Percentiles rank a stretch among this genome's conserved stretches.
Evolutionary conservation across 2,329 filamentous ascomycete species (phyloP).

Genomic region (Aspergillus intermedius): DNA sequence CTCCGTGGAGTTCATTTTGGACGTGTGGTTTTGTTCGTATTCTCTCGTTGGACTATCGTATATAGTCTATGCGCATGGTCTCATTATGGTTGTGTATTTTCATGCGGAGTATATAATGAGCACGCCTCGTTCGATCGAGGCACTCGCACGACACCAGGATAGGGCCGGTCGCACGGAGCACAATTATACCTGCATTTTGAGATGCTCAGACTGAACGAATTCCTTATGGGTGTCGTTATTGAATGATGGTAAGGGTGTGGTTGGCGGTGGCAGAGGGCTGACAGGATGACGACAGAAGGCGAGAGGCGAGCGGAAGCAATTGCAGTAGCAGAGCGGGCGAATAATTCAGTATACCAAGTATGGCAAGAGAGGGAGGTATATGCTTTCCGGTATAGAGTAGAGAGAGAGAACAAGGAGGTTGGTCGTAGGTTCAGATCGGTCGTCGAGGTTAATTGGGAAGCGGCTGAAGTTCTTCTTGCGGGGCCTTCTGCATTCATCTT

Average conservation of each 20-base stretch:
- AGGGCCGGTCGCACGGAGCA: too few species aligned
- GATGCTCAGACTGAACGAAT: not conserved
- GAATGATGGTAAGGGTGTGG: not conserved
- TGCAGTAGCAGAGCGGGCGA: too few species aligned
- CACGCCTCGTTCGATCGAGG: too few species aligned
- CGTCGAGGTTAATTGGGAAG: too few species aligned
- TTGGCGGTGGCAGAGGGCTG: not conserved
- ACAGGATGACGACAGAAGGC: not conserved
- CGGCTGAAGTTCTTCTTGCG: not conserved
- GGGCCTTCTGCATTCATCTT: constrained; percentile 2
- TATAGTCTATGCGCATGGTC: not conserved
- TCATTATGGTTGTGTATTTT: not conserved
- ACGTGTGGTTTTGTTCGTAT: not conserved
- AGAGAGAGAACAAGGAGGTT: too few species aligned
- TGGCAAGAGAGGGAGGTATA: not conserved
- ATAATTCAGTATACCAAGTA: too few species aligned
- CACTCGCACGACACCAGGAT: too few species aligned
- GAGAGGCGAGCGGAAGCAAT: not conserved
- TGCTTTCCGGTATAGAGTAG: not conserved
- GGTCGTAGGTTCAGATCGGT: too few species aligned
- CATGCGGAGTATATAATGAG: too few species aligned
- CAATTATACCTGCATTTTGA: not conserved
- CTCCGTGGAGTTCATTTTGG: not conserved
- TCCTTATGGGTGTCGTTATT: too few species aligned
- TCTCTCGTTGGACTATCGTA: not conserved